These are phyloP conservation scores for Paraglomus occultum DNA, from an alignment of 192 early-diverging fungal genomes.

Conservation along the genomic window DNA sequence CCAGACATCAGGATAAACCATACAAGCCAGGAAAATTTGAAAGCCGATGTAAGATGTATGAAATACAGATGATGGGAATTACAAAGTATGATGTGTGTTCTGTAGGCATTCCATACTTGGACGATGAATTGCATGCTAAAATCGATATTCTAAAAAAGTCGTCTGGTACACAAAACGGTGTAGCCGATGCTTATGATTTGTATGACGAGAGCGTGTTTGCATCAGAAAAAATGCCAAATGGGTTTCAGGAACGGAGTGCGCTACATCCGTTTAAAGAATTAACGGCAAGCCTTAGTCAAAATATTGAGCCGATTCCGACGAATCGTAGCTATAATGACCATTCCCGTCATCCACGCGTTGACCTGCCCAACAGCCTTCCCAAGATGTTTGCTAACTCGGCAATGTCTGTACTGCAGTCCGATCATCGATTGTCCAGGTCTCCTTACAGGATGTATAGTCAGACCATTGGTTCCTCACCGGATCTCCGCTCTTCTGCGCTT, in stretches of 20 bases:
- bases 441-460: too few relatives aligned
- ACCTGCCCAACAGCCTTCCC: too few relatives aligned
- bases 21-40: constrained; percentile 56
- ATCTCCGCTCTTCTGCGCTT: too few relatives aligned
- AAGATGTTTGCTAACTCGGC: constrained; percentile 27
- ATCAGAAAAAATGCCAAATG: constrained; percentile 25
- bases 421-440: background rate
- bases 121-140: constrained; percentile 21
- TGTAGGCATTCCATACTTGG: constrained; percentile 53
- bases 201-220: constrained; percentile 44
- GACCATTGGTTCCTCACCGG: too few relatives aligned
- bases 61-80: constrained; percentile 81
- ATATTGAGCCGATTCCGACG: too few relatives aligned
- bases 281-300: too few relatives aligned
- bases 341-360: too few relatives aligned
- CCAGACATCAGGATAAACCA: constrained; percentile 44
- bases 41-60: constrained; percentile 78
- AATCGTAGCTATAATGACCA: too few relatives aligned
- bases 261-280: too few relatives aligned
- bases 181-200: constrained; percentile 35
- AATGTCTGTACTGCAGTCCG: constrained; percentile 29
- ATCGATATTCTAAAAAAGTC: background rate
- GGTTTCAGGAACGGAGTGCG: constrained; percentile 21
- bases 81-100: constrained; percentile 58
- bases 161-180: background rate